Evolutionary conservation across 345 rosid genomes (phyloP).

Genomic region (Hibiscus tridactylites): DNA sequence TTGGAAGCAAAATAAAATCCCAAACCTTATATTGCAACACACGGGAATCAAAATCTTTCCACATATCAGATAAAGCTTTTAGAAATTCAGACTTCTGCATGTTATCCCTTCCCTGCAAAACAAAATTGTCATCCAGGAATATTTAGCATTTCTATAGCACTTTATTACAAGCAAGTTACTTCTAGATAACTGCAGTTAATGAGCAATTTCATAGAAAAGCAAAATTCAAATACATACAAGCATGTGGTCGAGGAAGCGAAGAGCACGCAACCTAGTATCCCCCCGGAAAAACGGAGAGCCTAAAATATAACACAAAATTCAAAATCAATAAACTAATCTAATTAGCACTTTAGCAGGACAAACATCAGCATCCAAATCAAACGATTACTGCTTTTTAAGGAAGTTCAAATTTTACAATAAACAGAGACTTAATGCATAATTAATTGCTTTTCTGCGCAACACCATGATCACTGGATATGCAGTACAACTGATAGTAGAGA

Average conservation of each 20-base stretch:
- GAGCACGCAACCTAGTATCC: slow-evolving; percentile 95
- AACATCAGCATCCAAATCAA: too few relatives aligned
- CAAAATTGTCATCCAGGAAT: too few relatives aligned
- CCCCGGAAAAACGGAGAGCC: slow-evolving; percentile 83
- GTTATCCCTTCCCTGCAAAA: slow-evolving; percentile 83
- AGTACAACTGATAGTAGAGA: too few relatives aligned
- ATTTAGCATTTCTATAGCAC: not conserved
- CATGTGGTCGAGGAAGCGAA: slow-evolving; percentile 97
- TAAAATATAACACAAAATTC: slow-evolving; percentile 23
- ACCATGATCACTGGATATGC: too few relatives aligned
- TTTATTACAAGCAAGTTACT: slow-evolving; percentile 1
- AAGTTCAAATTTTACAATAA: too few relatives aligned
- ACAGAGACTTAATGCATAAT: too few relatives aligned
- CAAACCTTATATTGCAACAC: slow-evolving; percentile 94
- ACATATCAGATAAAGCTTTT: slow-evolving; percentile 96
- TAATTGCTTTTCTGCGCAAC: too few relatives aligned
- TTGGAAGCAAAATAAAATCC: slow-evolving; percentile 4
- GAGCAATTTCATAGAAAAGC: slow-evolving; percentile 1
- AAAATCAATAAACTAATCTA: slow-evolving; percentile 4
- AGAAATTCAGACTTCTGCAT: slow-evolving; percentile 96
- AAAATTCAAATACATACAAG: slow-evolving; percentile 55
- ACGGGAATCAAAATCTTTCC: slow-evolving; percentile 97
- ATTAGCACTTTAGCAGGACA: too few relatives aligned
- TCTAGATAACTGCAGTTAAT: slow-evolving; percentile 5
- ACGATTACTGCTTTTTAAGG: too few relatives aligned